Conservation (phyloP, 2,329 filamentous ascomycete genomes). For the Hypocreales sp. region DNA sequence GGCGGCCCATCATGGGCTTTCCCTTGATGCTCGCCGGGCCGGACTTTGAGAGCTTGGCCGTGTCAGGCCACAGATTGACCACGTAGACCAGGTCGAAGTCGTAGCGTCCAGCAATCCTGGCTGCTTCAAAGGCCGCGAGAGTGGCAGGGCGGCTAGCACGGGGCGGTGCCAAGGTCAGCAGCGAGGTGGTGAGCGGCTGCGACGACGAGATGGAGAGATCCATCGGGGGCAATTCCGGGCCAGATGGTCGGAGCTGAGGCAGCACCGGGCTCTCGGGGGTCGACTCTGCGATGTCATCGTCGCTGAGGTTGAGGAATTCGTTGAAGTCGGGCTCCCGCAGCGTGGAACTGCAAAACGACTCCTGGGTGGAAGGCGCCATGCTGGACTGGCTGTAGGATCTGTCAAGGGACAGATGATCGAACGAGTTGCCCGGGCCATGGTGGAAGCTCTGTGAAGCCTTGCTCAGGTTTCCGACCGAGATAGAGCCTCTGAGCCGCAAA, state of each 20-base stretch:
- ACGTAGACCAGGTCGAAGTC: conserved; percentile 44
- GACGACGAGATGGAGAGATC: conserved; percentile 9
- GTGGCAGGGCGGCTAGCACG: conserved; percentile 26
- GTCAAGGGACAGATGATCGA: conserved; percentile 10
- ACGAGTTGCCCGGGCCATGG: conserved; percentile 10
- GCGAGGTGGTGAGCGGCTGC: conserved; percentile 12
- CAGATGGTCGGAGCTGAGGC: conserved; percentile 2
- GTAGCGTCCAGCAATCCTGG: conserved; percentile 38
- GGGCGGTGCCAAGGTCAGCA: conserved; percentile 29
- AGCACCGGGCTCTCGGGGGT: conserved; percentile 8
- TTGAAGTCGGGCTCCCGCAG: conserved; percentile 35
- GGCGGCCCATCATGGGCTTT: conserved; percentile 26
- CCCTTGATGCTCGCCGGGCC: not conserved
- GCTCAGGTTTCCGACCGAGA: conserved; percentile 13
- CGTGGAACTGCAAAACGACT: conserved; percentile 16
- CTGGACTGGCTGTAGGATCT: conserved; percentile 15
- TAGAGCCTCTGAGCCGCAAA: conserved; percentile 11
- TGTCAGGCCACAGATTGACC: conserved; percentile 38
- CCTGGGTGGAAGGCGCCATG: conserved; percentile 11
- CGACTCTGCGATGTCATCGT: conserved; percentile 41
- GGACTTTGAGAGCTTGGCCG: conserved; percentile 1
- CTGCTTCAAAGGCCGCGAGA: conserved; percentile 36
- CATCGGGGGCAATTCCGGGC: conserved; percentile 6
- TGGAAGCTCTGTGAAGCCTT: conserved; percentile 11
- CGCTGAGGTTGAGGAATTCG: conserved; percentile 37